A percentile compares a stretch with the other conserved stretches of the same genome.
Evolutionary conservation across 2,329 filamentous ascomycete genomes (phyloP).

Genomic region (Apiospora marii): DNA sequence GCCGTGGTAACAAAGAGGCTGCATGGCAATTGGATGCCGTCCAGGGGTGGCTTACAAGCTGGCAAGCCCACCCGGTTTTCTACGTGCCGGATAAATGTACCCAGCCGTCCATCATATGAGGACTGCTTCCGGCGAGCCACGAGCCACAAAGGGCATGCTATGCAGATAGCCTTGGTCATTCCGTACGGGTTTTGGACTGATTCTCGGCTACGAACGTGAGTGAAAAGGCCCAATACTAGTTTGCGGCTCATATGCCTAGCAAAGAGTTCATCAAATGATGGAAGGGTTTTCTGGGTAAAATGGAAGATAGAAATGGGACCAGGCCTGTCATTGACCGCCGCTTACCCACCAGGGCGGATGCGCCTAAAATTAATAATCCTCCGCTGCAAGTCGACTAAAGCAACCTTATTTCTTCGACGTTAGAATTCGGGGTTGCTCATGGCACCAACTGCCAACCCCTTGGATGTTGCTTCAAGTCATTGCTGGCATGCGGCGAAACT

Average conservation of each 20-base stretch:
- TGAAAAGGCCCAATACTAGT: not conserved
- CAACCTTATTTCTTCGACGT: constrained; percentile 3
- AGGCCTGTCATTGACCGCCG: not conserved
- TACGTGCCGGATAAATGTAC: not conserved
- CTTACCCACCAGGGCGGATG: constrained; percentile 7
- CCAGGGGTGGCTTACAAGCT: not conserved
- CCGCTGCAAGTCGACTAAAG: constrained; percentile 12
- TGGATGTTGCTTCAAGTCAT: too few relatives aligned
- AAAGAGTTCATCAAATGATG: not conserved
- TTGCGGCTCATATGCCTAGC: not conserved
- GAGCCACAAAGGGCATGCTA: not conserved
- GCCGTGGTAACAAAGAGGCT: constrained; percentile 7
- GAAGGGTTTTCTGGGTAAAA: not conserved
- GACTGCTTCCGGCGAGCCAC: constrained; percentile 3
- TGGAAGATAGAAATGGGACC: not conserved
- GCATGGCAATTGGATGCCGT: not conserved
- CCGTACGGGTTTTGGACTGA: too few relatives aligned
- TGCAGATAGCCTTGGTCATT: not conserved
- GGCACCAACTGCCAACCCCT: too few relatives aligned
- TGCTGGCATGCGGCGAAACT: not conserved
- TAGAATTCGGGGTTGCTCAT: not conserved
- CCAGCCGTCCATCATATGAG: constrained; percentile 3
- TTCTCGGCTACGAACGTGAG: not conserved
- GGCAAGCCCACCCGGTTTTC: not conserved
- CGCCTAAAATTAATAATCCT: not conserved